phyloP scores from a whole-genome alignment of 805 yeast species.

The Geotrichum ghanense region DNA sequence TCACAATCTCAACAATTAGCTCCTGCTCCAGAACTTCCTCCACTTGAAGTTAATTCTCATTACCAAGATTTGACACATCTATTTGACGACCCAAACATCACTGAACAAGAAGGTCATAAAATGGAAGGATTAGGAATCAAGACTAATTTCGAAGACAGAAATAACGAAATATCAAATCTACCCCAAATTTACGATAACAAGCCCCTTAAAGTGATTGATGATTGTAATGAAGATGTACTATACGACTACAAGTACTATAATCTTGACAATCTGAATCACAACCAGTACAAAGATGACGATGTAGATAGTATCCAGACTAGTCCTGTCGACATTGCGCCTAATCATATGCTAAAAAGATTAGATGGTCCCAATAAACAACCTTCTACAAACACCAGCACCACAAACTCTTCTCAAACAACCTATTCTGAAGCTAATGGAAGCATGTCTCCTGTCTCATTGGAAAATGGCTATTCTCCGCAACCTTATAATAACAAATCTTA shows the following conservation, averaged over 20 bases:
- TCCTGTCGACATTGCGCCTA: not conserved
- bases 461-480: not conserved
- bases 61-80: not conserved
- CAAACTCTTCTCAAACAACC: not conserved
- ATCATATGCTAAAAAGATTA: not conserved
- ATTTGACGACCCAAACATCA: not conserved
- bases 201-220: not conserved
- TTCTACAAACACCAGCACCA: not conserved
- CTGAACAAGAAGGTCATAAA: not conserved
- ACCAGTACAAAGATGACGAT: not conserved
- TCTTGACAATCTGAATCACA: not conserved
- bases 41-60: not conserved
- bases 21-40: not conserved
- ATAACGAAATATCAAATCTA: not conserved
- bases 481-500: not conserved
- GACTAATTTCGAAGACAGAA: not conserved
- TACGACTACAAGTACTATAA: constrained; percentile 1
- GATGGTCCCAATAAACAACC: not conserved
- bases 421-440: not conserved
- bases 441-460: not conserved
- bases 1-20: not conserved
- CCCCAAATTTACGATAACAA: not conserved
- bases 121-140: constrained; percentile 1
- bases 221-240: not conserved
- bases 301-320: not conserved